Evolutionary conservation across 768 basidiomycete genomes (phyloP).

Genomic region (Dacryopinax primogenitus): DNA sequence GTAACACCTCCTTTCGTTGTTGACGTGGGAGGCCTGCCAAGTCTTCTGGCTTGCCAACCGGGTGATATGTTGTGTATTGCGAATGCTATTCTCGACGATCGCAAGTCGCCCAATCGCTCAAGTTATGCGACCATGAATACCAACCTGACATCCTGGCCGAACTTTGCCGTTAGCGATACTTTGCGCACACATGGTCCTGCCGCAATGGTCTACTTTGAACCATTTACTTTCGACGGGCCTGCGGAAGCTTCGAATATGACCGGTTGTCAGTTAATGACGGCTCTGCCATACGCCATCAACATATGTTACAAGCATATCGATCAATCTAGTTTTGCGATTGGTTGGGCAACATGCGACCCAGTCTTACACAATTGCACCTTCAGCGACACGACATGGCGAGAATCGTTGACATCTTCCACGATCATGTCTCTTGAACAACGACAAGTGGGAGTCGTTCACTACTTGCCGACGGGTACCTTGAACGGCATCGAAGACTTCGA

Average conservation of each 20-base stretch:
- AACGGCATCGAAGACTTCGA: background rate
- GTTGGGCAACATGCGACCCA: background rate
- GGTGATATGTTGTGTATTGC: background rate
- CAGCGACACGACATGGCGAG: background rate
- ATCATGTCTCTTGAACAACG: constrained; percentile 7
- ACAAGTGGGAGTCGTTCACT: background rate
- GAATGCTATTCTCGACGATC: background rate
- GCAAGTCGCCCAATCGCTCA: constrained; percentile 4
- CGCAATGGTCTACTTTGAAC: background rate
- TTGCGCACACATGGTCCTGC: background rate
- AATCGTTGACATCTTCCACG: background rate
- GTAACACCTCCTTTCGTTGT: background rate
- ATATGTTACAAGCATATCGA: background rate
- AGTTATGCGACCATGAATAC: background rate
- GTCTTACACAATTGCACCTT: background rate
- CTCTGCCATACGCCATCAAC: background rate
- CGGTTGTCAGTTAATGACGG: background rate
- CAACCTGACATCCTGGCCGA: background rate
- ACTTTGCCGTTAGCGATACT: background rate
- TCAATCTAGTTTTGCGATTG: background rate
- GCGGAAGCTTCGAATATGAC: constrained; percentile 2
- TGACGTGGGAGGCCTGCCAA: background rate
- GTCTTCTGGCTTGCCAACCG: background rate
- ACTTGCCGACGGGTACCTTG: background rate
- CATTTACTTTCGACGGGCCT: background rate